phyloP scores from a whole-genome alignment of 1,284 basidiomycete species.

The Boletellus sp. region DNA sequence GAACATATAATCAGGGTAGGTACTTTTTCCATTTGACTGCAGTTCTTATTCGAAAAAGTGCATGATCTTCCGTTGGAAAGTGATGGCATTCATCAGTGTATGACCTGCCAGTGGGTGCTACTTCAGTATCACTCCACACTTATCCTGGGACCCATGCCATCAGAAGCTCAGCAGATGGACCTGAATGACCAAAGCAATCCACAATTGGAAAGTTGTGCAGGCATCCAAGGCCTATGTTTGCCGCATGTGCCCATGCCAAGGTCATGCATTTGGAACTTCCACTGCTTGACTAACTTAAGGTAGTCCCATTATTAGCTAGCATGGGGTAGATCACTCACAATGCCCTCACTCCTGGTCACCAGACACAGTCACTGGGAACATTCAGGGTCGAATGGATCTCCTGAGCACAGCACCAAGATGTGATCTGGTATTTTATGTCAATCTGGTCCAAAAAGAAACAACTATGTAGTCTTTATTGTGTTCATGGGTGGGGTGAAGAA shows the following conservation, averaged over 20 bases:
- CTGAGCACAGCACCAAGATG: too few relatives aligned
- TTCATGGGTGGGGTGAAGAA: too few relatives aligned
- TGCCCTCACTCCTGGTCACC: not conserved
- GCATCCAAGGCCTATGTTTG: not conserved
- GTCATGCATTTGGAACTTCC: not conserved
- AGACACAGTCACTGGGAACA: not conserved
- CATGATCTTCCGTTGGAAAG: not conserved
- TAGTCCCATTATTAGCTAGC: not conserved
- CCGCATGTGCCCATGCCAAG: not conserved
- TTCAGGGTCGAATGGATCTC: not conserved
- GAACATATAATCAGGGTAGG: not conserved
- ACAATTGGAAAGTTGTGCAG: not conserved
- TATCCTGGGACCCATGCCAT: too few relatives aligned
- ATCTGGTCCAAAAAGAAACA: too few relatives aligned
- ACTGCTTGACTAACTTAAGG: not conserved
- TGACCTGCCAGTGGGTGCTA: not conserved
- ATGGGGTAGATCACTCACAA: not conserved
- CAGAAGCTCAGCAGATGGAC: not conserved
- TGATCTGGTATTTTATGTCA: too few relatives aligned
- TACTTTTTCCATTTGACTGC: not conserved
- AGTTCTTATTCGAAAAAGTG: not conserved
- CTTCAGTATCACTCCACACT: not conserved
- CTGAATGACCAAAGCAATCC: not conserved
- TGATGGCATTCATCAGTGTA: not conserved
- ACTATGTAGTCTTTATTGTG: too few relatives aligned